Evolutionary conservation across 768 basidiomycete genomes (phyloP).

Genomic region (Tulasnella sp.): DNA sequence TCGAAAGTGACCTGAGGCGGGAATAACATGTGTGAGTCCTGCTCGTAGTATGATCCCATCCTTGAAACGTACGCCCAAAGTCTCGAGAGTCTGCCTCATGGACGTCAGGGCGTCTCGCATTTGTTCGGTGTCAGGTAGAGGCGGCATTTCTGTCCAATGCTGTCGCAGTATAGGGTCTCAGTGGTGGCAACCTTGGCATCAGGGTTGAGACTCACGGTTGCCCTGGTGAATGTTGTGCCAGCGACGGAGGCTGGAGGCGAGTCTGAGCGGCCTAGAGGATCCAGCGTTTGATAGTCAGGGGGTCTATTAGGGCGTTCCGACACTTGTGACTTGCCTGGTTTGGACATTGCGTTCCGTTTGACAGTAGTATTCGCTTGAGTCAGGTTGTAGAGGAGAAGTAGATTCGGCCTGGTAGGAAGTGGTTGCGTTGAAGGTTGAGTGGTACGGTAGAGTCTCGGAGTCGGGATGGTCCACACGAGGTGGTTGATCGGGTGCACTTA

Average conservation of each 20-base stretch:
- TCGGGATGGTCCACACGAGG: background rate
- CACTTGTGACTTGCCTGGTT: background rate
- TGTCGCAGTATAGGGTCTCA: background rate
- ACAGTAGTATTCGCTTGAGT: background rate
- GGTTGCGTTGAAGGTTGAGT: background rate
- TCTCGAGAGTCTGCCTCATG: constrained; percentile 25
- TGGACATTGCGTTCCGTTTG: background rate
- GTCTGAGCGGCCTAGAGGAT: background rate
- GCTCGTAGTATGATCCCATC: background rate
- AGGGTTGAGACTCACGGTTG: background rate
- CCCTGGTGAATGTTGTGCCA: background rate
- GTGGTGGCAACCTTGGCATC: background rate
- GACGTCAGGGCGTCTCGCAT: constrained; percentile 21
- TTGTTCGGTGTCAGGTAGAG: constrained; percentile 15
- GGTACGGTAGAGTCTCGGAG: background rate
- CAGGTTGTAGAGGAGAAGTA: background rate
- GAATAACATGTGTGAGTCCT: background rate
- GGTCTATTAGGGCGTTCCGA: background rate
- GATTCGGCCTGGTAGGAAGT: background rate
- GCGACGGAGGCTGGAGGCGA: background rate
- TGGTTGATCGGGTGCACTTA: background rate
- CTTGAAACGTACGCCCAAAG: constrained; percentile 23
- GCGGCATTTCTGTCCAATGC: constrained; percentile 14
- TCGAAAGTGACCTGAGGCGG: constrained; percentile 34
- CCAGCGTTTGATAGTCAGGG: background rate